Base-by-base conservation (phyloP, 1,284 basidiomycete species). In the Ustilago crameri region DNA sequence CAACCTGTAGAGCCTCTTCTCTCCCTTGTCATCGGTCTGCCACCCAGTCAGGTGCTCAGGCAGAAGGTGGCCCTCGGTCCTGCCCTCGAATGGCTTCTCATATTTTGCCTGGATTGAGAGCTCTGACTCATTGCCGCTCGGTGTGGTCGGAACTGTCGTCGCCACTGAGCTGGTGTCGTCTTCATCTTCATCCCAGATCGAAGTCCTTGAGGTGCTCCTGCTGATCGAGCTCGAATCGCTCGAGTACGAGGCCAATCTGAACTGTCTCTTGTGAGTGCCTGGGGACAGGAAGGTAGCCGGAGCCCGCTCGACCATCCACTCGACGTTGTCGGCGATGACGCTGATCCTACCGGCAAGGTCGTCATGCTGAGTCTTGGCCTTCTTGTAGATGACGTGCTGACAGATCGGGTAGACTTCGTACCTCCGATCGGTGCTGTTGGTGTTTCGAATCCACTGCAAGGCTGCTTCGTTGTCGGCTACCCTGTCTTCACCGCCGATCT, bases 301-400 rank as follows among this genome's bases (percentile, higher is more conserved):
- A 9, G 76, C 51, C 3, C 79, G 64, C 41, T 66, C 67, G 15
- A 65, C 64, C 79, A 82, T 82, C 80, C 80, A 82, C 22, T 55
- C 78, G 18, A 82, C 65, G 46, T 82, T 82, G 58, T 82, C 79
- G 15, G 77, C 74, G 22, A 82, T 68, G 22, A 81, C 80, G 23
- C 60, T 74, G 30, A 82, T 71, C 10, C 80, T 53, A 0, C 80
- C 80, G 1, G 79, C 80, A 5, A 69, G 49, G 65, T 82, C 80
- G 49, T 82, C 80, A 45, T 71, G 72, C 61, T 82, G 77, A n/a
- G 62, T 67, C 64, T 81, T 81, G 32, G 75, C 77, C 60, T 82
- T 81, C 35, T 77, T 74, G 64, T 82, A 82, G 44, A 82, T 76
- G 23, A 82, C 79, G 41, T 81, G 80, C 51, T 82, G 80, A 55